Evolutionary conservation across 768 basidiomycete genomes (phyloP), one percentile per base, ranked within the genome.

Genomic region (Lactarius vividus): DNA sequence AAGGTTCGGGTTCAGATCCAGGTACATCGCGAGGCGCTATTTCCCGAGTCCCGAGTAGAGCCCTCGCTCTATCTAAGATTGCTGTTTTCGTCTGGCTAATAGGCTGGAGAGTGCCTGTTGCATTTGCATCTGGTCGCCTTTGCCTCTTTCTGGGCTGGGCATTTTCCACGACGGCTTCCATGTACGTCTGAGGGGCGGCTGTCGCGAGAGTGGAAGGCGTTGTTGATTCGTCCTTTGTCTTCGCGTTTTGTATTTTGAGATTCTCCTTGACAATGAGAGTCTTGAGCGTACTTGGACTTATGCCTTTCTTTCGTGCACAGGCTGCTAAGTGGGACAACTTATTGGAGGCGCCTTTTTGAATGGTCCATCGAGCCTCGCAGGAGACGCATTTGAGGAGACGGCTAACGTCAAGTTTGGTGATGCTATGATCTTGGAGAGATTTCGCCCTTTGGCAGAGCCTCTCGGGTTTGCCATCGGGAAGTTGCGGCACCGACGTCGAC

Each of bases 321-420:
- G 79, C 77, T 57, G 80, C 80, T 46, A 94, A 83, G 72, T 94
- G 92, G 3, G 79, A 69, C 72, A 83, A 74, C 74, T 94, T 94
- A 71, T 88, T 85, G 20, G 75, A 68, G 13, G 77, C 77, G 4
- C 83, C 83, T 74, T 94, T 94, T 61, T 83, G 81, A 15, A 84
- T 77, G 4, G 89, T 93, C 92, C 92, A 94, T 1, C 75, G 75
- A 16, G 81, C 72, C 28, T 85, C 83, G 69, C 91, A 93, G 42
- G 82, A 80, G 53, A 91, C 78, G 70, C 91, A 93, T 70, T 78
- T 84, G 13, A 76, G 73, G 2, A 92, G 72, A 29, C 73, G 80
- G 2, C 73, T 72, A 5, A 91, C 72, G 29, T 88, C 79, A 3
- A 75, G 62, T 52, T 83, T 81, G 0, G 83, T 74, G 65, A 87